Conservation (phyloP, 192 early-diverging fungal species). For the Umbelopsis vinacea region DNA sequence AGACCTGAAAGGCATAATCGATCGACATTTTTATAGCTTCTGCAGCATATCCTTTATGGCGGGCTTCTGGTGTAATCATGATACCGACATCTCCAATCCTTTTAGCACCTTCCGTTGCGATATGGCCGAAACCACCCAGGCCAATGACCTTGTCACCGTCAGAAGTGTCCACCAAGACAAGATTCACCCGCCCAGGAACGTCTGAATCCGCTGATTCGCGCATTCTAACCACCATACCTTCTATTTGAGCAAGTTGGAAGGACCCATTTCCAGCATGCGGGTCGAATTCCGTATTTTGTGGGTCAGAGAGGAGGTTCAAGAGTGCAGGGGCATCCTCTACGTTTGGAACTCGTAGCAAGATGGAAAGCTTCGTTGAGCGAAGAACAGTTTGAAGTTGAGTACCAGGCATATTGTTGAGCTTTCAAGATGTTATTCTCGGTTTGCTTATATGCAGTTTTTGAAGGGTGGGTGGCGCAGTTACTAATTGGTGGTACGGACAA, state of each 20-base stretch:
- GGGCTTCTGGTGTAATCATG: constrained; percentile 4
- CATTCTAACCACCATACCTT: constrained; percentile 11
- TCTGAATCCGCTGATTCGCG: constrained; percentile 4
- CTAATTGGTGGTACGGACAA: too few species aligned
- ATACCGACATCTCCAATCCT: constrained; percentile 20
- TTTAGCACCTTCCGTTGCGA: not conserved
- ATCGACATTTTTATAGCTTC: constrained; percentile 15
- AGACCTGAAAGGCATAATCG: not conserved
- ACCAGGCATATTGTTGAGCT: constrained; percentile 9
- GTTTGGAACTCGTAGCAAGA: constrained; percentile 12
- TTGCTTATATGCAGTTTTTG: too few species aligned
- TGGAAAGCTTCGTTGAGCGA: not conserved
- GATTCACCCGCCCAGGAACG: constrained; percentile 7
- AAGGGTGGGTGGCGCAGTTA: too few species aligned
- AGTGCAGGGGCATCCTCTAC: not conserved
- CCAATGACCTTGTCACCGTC: constrained; percentile 1
- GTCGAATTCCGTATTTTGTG: constrained; percentile 10
- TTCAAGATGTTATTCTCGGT: too few species aligned
- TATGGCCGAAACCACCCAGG: constrained; percentile 12
- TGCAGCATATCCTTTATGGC: constrained; percentile 12
- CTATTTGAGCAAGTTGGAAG: not conserved
- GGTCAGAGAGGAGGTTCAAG: not conserved
- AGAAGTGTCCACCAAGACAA: constrained; percentile 20
- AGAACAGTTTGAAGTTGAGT: constrained; percentile 1
- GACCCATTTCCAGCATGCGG: constrained; percentile 13